These are phyloP conservation scores for Ogataea hybrid DNA, from an alignment of 1,139 yeast genomes.

Conservation along the genomic window DNA sequence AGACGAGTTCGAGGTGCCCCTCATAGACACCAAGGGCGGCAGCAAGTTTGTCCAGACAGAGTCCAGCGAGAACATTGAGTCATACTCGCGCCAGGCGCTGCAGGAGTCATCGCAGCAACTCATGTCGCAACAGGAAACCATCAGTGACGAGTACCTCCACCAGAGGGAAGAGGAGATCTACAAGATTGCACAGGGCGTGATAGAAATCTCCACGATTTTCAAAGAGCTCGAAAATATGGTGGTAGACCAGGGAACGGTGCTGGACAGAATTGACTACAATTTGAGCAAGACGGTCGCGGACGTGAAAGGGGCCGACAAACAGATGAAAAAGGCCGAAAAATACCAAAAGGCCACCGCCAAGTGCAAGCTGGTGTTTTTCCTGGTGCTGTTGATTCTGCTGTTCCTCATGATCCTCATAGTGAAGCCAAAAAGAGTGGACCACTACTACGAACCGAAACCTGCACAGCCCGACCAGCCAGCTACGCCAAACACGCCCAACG, in stretches of 20 bases:
- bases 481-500: not conserved
- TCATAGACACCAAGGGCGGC: constrained; percentile 21
- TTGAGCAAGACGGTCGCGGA: constrained; percentile 75
- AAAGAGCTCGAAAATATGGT: constrained; percentile 90
- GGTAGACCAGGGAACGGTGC: constrained; percentile 91
- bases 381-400: constrained; percentile 69
- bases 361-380: constrained; percentile 78
- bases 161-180: constrained; percentile 89
- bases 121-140: constrained; percentile 35
- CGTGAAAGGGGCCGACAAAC: constrained; percentile 73
- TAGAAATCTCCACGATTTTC: constrained; percentile 90
- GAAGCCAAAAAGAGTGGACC: constrained; percentile 47
- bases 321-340: constrained; percentile 68
- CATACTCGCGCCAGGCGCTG: constrained; percentile 43
- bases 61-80: constrained; percentile 49
- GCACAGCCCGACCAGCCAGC: not conserved
- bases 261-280: constrained; percentile 92
- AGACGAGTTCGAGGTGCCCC: constrained; percentile 46
- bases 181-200: constrained; percentile 87
- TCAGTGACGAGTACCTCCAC: constrained; percentile 46
- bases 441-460: constrained; percentile 19
- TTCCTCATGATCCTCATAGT: constrained; percentile 68
- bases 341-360: constrained; percentile 90
- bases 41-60: constrained; percentile 32
- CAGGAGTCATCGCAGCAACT: constrained; percentile 46